Percentiles rank a stretch among this genome's conserved stretches.
Evolutionary conservation across 2,329 filamentous ascomycete genomes (phyloP).

Genomic region (Lachnellula hyalina): DNA sequence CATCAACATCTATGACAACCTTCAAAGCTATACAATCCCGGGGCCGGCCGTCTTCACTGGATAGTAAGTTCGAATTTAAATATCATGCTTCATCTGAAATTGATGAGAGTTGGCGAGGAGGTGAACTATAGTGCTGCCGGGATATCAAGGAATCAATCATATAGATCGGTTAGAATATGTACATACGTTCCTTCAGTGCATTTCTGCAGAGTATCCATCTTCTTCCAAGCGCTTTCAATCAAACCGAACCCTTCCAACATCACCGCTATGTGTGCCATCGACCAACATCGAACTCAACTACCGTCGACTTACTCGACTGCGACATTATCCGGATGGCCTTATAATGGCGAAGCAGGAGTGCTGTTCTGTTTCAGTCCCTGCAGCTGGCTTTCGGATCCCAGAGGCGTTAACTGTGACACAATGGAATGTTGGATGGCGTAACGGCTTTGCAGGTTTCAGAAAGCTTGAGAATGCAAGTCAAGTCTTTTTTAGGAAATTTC

Average conservation of each 20-base stretch:
- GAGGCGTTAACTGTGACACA: background rate
- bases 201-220: background rate
- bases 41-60: slow-evolving; percentile 33
- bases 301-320: background rate
- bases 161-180: background rate
- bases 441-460: background rate
- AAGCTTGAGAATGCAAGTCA: background rate
- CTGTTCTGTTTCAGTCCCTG: background rate
- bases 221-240: background rate
- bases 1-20: slow-evolving; percentile 38
- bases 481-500: background rate
- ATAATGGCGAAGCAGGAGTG: background rate
- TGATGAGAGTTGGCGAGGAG: background rate
- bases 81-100: too few relatives aligned
- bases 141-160: too few relatives aligned
- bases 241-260: too few relatives aligned
- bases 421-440: background rate
- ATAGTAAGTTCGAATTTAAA: background rate
- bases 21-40: slow-evolving; percentile 35
- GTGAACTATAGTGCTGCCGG: too few relatives aligned
- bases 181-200: background rate
- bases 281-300: background rate
- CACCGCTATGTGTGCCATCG: background rate
- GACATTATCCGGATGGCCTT: background rate
- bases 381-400: background rate